phyloP scores from a whole-genome alignment of 1,284 basidiomycete species.

The Anthracocystis setariae region DNA sequence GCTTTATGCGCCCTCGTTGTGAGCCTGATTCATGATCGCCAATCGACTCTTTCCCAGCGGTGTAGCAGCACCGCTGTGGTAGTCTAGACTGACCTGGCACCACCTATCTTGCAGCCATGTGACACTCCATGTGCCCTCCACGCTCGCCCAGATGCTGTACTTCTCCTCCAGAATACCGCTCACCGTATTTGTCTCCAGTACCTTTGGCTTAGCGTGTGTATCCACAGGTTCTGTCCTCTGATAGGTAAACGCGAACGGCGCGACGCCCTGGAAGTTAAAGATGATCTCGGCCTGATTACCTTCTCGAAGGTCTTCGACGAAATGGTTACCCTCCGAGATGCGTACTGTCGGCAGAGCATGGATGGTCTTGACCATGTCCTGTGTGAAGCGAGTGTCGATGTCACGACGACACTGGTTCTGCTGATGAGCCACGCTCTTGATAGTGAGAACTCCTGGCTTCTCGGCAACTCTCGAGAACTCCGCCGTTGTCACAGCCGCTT shows the following conservation, averaged over 20 bases:
- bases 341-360: conserved; percentile 86
- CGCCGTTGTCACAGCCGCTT: conserved; percentile 79
- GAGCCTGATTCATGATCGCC: conserved; percentile 32
- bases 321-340: conserved; percentile 83
- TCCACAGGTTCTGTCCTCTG: conserved; percentile 68
- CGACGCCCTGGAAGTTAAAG: conserved; percentile 86
- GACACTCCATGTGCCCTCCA: conserved; percentile 89
- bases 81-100: conserved; percentile 70
- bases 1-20: neutral
- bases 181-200: conserved; percentile 64
- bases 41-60: conserved; percentile 44
- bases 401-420: conserved; percentile 67
- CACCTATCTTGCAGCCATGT: conserved; percentile 84
- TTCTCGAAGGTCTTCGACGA: conserved; percentile 87
- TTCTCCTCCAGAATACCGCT: conserved; percentile 80
- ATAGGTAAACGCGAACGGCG: conserved; percentile 86
- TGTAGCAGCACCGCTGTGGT: conserved; percentile 51
- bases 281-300: conserved; percentile 83
- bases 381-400: conserved; percentile 68
- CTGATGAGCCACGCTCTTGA: conserved; percentile 85
- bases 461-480: conserved; percentile 86
- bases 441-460: conserved; percentile 80
- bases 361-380: conserved; percentile 75
- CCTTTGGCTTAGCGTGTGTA: conserved; percentile 50
- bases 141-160: conserved; percentile 86